A percentile compares a stretch with the other conserved stretches of the same genome.
These are phyloP conservation scores for Fusarium metavorans DNA, from an alignment of 2,329 filamentous ascomycete genomes.

Conservation along the genomic window DNA sequence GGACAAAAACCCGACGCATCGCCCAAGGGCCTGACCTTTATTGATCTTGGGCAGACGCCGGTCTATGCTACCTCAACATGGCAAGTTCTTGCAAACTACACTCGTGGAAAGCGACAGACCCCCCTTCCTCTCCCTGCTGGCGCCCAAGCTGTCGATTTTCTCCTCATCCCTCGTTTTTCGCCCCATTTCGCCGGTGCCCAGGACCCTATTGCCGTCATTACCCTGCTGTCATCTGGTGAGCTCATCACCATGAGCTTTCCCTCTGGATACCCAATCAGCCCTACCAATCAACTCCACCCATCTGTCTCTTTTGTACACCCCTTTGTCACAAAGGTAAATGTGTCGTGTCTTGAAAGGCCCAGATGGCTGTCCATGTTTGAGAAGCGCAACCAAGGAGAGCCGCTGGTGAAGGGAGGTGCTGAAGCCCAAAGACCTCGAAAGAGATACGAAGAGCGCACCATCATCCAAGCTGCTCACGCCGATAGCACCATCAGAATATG, in stretches of 20 bases:
- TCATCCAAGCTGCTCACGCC: constrained; percentile 88
- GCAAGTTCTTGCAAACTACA: constrained; percentile 83
- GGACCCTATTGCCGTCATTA: constrained; percentile 88
- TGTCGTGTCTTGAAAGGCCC: constrained; percentile 81
- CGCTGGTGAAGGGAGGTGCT: constrained; percentile 82
- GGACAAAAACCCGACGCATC: constrained; percentile 76
- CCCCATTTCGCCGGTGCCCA: constrained; percentile 90
- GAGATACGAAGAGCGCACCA: constrained; percentile 83
- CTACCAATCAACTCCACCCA: constrained; percentile 91
- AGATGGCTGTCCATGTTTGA: constrained; percentile 95
- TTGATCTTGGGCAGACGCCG: constrained; percentile 90
- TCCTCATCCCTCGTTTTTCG: constrained; percentile 82
- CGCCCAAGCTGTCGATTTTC: constrained; percentile 82
- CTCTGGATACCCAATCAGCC: constrained; percentile 88
- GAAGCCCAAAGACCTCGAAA: constrained; percentile 77
- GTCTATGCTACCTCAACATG: constrained; percentile 92
- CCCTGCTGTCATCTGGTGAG: constrained; percentile 86
- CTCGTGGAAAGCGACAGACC: constrained; percentile 79
- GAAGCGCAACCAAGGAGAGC: constrained; percentile 81
- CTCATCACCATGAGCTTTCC: constrained; percentile 92
- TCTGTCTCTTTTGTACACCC: constrained; percentile 91
- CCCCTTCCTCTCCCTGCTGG: constrained; percentile 82
- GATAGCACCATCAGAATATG: constrained; percentile 93
- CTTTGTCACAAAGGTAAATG: constrained; percentile 79
- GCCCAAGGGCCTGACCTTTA: constrained; percentile 84